Conservation (phyloP, 225 moss, liverwort and hornwort species). For the Lunularia cruciata region DNA sequence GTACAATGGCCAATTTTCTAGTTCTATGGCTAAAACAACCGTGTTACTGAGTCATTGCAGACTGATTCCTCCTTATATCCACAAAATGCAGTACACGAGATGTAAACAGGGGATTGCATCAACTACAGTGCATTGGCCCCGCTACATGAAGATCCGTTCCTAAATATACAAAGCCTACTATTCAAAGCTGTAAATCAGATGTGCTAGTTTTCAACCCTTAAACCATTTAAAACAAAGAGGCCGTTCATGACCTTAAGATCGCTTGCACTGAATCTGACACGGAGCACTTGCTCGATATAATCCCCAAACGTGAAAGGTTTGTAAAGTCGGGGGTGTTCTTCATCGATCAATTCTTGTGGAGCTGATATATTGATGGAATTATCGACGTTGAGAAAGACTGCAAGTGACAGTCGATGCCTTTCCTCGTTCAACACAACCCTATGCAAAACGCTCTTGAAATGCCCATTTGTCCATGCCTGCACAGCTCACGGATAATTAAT, state of each 20-base stretch:
- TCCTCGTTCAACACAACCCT: conserved; percentile 32
- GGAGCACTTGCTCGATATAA: conserved; percentile 5
- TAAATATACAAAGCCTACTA: too few relatives aligned
- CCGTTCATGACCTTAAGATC: conserved; percentile 1
- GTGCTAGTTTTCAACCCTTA: neutral
- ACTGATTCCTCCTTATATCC: too few relatives aligned
- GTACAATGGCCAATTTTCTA: too few relatives aligned
- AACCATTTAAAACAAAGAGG: neutral
- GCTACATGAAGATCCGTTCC: too few relatives aligned
- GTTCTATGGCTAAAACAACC: too few relatives aligned
- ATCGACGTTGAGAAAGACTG: conserved; percentile 24
- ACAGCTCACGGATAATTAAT: neutral
- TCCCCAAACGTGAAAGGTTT: conserved; percentile 9
- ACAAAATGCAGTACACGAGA: too few relatives aligned
- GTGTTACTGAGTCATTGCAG: too few relatives aligned
- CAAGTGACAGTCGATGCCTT: conserved; percentile 32
- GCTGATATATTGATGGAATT: conserved; percentile 9
- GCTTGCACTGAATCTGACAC: neutral
- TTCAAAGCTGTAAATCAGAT: too few relatives aligned
- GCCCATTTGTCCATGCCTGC: conserved; percentile 44
- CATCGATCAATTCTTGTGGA: conserved; percentile 27
- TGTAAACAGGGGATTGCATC: too few relatives aligned
- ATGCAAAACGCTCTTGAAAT: conserved; percentile 36
- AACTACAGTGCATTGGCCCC: too few relatives aligned
- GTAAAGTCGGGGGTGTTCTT: conserved; percentile 18